Percentiles rank a stretch among this genome's conserved stretches.
phyloP scores from a whole-genome alignment of 495 filamentous ascomycete species.

The Margaritispora aquatica region DNA sequence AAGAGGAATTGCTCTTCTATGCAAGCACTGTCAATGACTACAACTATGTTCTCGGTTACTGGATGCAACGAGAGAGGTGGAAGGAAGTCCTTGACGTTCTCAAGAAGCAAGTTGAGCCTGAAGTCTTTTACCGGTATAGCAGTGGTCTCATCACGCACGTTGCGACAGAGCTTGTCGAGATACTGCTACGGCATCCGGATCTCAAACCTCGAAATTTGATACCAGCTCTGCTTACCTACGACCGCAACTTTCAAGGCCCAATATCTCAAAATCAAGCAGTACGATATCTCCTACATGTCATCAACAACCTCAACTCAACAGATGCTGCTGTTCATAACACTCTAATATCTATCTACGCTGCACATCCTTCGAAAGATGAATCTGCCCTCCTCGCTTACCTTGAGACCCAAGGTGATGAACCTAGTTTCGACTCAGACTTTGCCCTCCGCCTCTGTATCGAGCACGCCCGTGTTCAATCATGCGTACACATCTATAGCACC shows the following conservation, averaged over 20 bases:
- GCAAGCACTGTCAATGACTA: constrained; percentile 83
- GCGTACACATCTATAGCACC: constrained; percentile 90
- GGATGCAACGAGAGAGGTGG: constrained; percentile 96
- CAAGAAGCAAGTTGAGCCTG: constrained; percentile 82
- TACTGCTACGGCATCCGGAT: constrained; percentile 85
- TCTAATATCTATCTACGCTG: constrained; percentile 91
- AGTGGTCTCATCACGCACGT: constrained; percentile 92
- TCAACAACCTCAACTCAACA: constrained; percentile 75
- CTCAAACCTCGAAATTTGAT: constrained; percentile 86
- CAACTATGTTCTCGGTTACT: constrained; percentile 92
- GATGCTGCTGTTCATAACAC: constrained; percentile 97
- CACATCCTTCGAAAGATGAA: constrained; percentile 74
- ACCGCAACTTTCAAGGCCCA: constrained; percentile 59
- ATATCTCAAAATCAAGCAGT: constrained; percentile 83
- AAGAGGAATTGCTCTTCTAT: constrained; percentile 87
- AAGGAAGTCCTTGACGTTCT: constrained; percentile 79
- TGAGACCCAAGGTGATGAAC: constrained; percentile 58
- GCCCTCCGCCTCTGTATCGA: constrained; percentile 93
- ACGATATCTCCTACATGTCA: constrained; percentile 88
- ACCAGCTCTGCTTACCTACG: constrained; percentile 88
- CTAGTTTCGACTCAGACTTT: constrained; percentile 92
- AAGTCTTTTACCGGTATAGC: constrained; percentile 93
- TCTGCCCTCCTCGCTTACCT: constrained; percentile 81
- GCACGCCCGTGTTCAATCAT: constrained; percentile 83
- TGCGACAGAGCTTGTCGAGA: constrained; percentile 78